Conservation (phyloP, 1,139 yeast genomes). For the Sugiyamaella grinbergsii region DNA sequence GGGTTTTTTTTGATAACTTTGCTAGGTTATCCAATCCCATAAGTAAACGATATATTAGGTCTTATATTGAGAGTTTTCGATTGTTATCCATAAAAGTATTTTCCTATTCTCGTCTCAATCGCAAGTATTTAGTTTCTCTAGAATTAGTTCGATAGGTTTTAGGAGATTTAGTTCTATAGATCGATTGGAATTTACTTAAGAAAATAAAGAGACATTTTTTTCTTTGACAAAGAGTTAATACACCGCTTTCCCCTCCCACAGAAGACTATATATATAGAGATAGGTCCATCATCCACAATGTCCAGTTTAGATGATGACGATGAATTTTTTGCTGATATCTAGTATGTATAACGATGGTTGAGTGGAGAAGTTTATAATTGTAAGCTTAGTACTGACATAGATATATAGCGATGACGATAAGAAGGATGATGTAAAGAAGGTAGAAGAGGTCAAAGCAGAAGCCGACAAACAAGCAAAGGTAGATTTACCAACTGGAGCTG, state of each 20-base stretch:
- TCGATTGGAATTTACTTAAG: constrained; percentile 14
- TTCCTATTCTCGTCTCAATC: not conserved
- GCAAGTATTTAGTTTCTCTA: constrained; percentile 4
- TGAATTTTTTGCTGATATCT: constrained; percentile 77
- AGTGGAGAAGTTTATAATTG: constrained; percentile 31
- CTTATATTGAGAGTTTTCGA: not conserved
- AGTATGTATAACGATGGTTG: constrained; percentile 40
- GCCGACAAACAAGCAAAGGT: not conserved
- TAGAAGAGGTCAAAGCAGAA: constrained; percentile 3
- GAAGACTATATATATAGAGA: no score
- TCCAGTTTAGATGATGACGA: constrained; percentile 80
- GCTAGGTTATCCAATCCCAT: no score
- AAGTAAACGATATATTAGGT: no score
- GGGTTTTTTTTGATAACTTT: no score
- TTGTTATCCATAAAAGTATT: not conserved
- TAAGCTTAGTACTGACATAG: constrained; percentile 31
- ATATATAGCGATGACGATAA: constrained; percentile 29
- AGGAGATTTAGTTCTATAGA: constrained; percentile 10
- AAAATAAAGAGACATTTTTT: constrained; percentile 2
- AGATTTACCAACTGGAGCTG: no score
- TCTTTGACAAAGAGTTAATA: no score
- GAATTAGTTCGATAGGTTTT: constrained; percentile 12
- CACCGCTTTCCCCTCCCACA: no score
- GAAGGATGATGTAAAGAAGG: constrained; percentile 25
- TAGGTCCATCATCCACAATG: constrained; percentile 50